phyloP scores from a whole-genome alignment of 352 stramenopile genomes.

The Globisporangium parvum region DNA sequence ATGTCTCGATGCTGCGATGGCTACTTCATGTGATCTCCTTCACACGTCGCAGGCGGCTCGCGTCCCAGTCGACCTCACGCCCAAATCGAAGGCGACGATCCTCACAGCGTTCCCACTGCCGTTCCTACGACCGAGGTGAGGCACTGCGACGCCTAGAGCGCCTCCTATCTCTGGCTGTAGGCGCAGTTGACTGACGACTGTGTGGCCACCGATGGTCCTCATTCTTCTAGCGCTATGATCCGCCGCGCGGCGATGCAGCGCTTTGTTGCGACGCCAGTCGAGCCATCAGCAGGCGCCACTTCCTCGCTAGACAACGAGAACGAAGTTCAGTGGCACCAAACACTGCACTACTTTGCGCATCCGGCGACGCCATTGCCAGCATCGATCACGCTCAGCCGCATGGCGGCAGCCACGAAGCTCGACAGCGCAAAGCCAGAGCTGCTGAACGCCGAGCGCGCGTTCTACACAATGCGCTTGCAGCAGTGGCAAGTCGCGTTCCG shows the following conservation, averaged over 20 bases:
- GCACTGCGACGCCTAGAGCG: neutral
- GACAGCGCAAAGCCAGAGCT: constrained; percentile 23
- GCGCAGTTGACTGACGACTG: too few relatives aligned
- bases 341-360: constrained; percentile 64
- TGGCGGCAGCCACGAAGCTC: constrained; percentile 19
- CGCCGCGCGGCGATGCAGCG: constrained; percentile 27
- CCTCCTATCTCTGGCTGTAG: neutral
- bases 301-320: constrained; percentile 3
- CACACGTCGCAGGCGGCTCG: constrained; percentile 20
- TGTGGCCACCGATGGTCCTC: too few relatives aligned
- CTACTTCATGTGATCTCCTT: too few relatives aligned
- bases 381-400: constrained; percentile 41
- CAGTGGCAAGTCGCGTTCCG: constrained; percentile 68
- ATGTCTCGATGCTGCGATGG: too few relatives aligned
- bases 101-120: constrained; percentile 58
- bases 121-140: constrained; percentile 52
- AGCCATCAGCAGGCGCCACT: neutral
- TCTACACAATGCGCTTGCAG: constrained; percentile 47
- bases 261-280: constrained; percentile 13
- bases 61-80: constrained; percentile 53
- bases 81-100: constrained; percentile 52
- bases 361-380: constrained; percentile 43
- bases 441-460: constrained; percentile 49
- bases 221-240: constrained; percentile 21
- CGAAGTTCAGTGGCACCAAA: constrained; percentile 53